Conservation (phyloP, 2,329 filamentous ascomycete species). For the Microsporum ferrugineum region DNA sequence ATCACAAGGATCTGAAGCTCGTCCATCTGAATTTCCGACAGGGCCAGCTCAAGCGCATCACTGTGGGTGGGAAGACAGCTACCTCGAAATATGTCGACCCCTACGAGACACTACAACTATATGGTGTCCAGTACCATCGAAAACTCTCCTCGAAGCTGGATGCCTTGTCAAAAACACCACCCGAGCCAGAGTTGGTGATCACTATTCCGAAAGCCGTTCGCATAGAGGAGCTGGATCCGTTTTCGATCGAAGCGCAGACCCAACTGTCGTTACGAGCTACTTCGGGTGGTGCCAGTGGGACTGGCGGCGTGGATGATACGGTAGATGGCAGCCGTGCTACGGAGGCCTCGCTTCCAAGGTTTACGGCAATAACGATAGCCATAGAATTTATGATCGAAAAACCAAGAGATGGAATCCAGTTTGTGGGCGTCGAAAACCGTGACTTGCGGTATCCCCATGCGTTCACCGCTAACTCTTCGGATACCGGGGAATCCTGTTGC, state of each 20-base stretch:
- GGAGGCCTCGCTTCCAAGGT: constrained; percentile 37
- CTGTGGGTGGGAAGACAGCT: constrained; percentile 34
- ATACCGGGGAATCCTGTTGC: constrained; percentile 67
- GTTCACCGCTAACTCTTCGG: constrained; percentile 71
- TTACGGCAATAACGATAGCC: constrained; percentile 50
- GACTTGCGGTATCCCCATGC: constrained; percentile 81
- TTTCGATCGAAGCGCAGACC: constrained; percentile 39
- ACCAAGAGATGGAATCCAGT: constrained; percentile 79
- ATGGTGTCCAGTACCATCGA: constrained; percentile 62
- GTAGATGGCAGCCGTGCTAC: constrained; percentile 24
- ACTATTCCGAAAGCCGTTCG: constrained; percentile 49
- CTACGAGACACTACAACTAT: constrained; percentile 39
- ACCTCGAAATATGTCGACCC: constrained; percentile 32
- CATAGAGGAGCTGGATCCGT: constrained; percentile 50
- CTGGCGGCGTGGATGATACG: constrained; percentile 30
- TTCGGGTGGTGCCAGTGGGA: constrained; percentile 21
- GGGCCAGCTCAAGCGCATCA: constrained; percentile 45
- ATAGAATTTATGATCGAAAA: constrained; percentile 68
- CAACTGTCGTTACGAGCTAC: constrained; percentile 33
- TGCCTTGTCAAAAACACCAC: constrained; percentile 41
- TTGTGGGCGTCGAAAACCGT: constrained; percentile 69
- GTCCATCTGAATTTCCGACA: constrained; percentile 53
- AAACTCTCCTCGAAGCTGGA: constrained; percentile 59
- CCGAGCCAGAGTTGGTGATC: constrained; percentile 48
- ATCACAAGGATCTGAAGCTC: constrained; percentile 42